Evolutionary conservation across 164 flowering plant genomes (phyloP).

Genomic region (Stephania yunnanensis): DNA sequence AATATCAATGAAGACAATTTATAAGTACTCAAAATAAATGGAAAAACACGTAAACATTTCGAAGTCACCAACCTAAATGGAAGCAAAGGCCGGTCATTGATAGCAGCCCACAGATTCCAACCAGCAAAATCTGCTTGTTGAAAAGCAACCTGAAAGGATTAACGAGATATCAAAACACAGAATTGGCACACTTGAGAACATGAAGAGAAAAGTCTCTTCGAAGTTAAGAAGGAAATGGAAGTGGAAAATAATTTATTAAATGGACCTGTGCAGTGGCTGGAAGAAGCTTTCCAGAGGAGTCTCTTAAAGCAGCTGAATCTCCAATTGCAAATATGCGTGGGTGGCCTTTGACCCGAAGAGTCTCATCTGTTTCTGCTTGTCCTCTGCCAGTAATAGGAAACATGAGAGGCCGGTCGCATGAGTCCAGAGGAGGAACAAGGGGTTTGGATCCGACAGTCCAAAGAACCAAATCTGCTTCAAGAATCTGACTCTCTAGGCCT

Average conservation of each 20-base stretch:
- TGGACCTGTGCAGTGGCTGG: constrained; percentile 94
- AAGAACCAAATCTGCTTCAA: constrained; percentile 81
- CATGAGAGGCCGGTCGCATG: constrained; percentile 22
- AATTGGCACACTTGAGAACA: background rate
- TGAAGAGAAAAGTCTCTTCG: background rate
- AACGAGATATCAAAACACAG: constrained; percentile 1
- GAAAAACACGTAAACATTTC: background rate
- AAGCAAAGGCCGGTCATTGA: constrained; percentile 76
- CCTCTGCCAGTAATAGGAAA: constrained; percentile 80
- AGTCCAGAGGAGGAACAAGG: constrained; percentile 54
- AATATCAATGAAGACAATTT: background rate
- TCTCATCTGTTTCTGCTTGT: constrained; percentile 96
- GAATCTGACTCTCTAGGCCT: constrained; percentile 50
- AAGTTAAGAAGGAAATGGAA: background rate
- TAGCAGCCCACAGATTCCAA: constrained; percentile 99
- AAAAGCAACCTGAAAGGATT: constrained; percentile 72
- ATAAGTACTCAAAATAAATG: background rate
- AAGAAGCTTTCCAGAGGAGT: constrained; percentile 66
- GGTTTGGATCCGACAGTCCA: constrained; percentile 95
- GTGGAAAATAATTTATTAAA: background rate
- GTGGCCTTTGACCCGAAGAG: constrained; percentile 93
- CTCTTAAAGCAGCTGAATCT: constrained; percentile 86
- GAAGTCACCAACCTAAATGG: constrained; percentile 66
- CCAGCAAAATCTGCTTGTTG: constrained; percentile 98
- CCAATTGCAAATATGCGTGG: constrained; percentile 94